Evolutionary conservation across 208 protist species (phyloP), one percentile per base, ranked within the genome.

Genomic region (Wallacemonas sp.): DNA sequence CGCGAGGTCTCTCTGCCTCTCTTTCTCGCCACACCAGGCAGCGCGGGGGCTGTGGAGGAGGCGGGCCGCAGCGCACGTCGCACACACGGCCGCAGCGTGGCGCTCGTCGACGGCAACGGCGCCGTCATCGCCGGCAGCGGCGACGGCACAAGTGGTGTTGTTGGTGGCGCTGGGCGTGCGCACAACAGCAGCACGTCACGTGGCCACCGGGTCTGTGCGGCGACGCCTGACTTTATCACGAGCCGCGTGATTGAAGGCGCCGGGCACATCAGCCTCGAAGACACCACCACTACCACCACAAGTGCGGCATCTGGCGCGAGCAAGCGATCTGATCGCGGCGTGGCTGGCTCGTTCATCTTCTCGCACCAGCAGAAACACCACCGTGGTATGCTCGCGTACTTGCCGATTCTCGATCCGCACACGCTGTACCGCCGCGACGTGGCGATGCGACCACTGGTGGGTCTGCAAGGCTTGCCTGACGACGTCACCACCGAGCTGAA

Each of bases 371-470:
- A 41, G 32, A 52, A 66, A 33, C 52, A 65, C 19, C 41, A 39
- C 21, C 17, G 55, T 21, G 63, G 70, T 19, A 16, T 38, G 27
- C 30, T 75, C 68, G 68, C 64, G 61, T 34, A 64, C 60, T 47
- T 94, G 30, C 85, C 88, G 0, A 78, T 94, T 66, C 73, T 91
- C 16, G 68, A 90, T 41, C 46, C 63, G 0, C 24, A 43, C 9
- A 80, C 78, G 27, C 65, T 94, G 46, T 67, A 69, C 2, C 77
- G 85, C 1, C 55, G 38, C n/a, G 75, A 68, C 60, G 54, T 34
- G 26, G 69, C 66, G 14, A 85, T 94, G 85, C 82, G 88, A 16
- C 88, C 88, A 4, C 83, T 94, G 80, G 49, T 91, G 12, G 82
- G 83, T 39, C 68, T 80, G 30, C 80, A 79, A 21, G 81, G 80